These are phyloP conservation scores for Puccinia polysora DNA, from an alignment of 1,284 basidiomycete species.

Conservation along the genomic window DNA sequence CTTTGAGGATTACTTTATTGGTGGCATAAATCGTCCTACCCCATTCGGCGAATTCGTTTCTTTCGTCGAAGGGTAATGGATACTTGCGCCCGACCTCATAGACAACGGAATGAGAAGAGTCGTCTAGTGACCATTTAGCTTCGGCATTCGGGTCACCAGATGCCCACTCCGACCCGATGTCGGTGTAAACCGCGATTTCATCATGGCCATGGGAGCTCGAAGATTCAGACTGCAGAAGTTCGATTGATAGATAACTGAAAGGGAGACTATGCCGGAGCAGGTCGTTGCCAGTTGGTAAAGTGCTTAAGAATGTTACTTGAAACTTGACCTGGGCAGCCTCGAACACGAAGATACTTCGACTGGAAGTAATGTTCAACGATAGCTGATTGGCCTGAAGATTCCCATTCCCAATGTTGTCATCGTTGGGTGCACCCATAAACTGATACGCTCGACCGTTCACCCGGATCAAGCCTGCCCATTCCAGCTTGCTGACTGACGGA, in stretches of 20 bases:
- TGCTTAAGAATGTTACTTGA: constrained; percentile 51
- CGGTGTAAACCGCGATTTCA: constrained; percentile 51
- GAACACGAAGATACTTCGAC: constrained; percentile 50
- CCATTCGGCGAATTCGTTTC: constrained; percentile 52
- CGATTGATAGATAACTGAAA: constrained; percentile 51
- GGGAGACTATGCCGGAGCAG: constrained; percentile 51
- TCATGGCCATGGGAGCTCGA: constrained; percentile 49
- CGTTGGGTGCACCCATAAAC: constrained; percentile 46
- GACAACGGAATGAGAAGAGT: constrained; percentile 46
- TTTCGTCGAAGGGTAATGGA: constrained; percentile 50
- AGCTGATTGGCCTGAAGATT: constrained; percentile 49
- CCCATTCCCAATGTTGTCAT: constrained; percentile 9
- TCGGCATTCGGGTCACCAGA: constrained; percentile 50
- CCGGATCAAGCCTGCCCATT: constrained; percentile 46
- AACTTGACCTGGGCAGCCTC: constrained; percentile 50
- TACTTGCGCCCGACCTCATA: constrained; percentile 49
- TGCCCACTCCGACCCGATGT: constrained; percentile 50
- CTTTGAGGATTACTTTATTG: constrained; percentile 46
- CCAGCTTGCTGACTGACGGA: constrained; percentile 22
- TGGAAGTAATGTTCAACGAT: constrained; percentile 50
- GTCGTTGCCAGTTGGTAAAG: constrained; percentile 49
- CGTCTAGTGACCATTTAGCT: constrained; percentile 36
- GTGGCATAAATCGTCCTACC: constrained; percentile 50
- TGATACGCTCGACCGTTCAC: constrained; percentile 46
- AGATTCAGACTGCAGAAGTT: constrained; percentile 48